Evolutionary conservation across 2,329 filamentous ascomycete species (phyloP).

Genomic region (Stachybotrys echinatus): DNA sequence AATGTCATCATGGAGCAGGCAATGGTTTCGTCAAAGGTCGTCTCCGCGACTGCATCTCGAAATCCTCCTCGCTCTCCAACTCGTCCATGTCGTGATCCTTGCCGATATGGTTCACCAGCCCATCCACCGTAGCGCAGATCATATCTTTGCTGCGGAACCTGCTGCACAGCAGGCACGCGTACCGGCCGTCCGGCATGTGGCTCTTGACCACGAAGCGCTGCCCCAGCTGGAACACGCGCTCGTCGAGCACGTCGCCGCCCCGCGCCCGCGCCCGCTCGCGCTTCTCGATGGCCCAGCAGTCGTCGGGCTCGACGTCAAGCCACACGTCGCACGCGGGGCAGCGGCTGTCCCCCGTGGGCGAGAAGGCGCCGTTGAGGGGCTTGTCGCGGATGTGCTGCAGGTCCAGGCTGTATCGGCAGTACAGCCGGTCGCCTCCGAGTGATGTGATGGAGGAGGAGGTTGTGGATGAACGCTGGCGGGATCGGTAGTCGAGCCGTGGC

Average conservation of each 20-base stretch:
- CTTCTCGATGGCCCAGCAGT: slow-evolving; percentile 15
- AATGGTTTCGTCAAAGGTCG: background rate
- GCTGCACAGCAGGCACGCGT: slow-evolving; percentile 14
- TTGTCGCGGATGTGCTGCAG: slow-evolving; percentile 9
- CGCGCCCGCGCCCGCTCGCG: slow-evolving; percentile 6
- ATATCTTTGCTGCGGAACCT: slow-evolving; percentile 13
- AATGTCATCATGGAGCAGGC: background rate
- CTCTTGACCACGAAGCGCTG: slow-evolving; percentile 17
- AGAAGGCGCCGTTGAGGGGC: slow-evolving; percentile 12
- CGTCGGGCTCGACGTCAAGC: slow-evolving; percentile 11
- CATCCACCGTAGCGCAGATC: slow-evolving; percentile 12
- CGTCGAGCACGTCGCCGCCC: slow-evolving; percentile 14
- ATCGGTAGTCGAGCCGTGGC: background rate
- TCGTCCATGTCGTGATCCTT: slow-evolving; percentile 10
- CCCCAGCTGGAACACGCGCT: slow-evolving; percentile 14
- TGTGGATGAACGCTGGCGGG: background rate
- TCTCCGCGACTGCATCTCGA: slow-evolving; percentile 7
- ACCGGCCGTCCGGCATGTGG: slow-evolving; percentile 15
- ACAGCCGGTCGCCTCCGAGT: slow-evolving; percentile 9
- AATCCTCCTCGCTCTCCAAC: slow-evolving; percentile 15
- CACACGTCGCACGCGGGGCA: slow-evolving; percentile 14
- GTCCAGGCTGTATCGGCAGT: slow-evolving; percentile 16
- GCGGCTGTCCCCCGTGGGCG: slow-evolving; percentile 7
- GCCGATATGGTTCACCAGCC: slow-evolving; percentile 13
- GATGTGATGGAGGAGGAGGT: slow-evolving; percentile 2